Evolutionary conservation across 2,329 filamentous ascomycete genomes (phyloP), one percentile per base, ranked within the genome.

Genomic region (Tolypocladium tropicale): DNA sequence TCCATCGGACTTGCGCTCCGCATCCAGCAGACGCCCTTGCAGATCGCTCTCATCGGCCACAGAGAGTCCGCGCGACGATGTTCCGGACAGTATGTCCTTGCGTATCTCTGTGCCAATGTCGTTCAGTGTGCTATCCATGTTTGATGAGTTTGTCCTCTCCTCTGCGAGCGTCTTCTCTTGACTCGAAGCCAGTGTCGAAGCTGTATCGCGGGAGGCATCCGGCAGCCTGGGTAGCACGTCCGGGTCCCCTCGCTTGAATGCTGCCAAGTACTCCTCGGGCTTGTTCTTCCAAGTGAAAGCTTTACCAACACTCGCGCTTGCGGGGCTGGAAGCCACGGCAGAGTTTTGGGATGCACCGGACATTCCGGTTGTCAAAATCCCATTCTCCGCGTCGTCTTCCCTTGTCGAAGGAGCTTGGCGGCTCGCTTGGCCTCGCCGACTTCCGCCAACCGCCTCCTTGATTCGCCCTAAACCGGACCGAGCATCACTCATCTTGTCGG

Each of bases 381-480:
- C 58, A 9, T 65, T 67, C 36, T 79, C 76, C 25, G 68, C 62
- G 36, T 69, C 70, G n/a, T 83, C 82, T 55, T 86, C 82, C 61
- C 75, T 81, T 4, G 64, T 64, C 10, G 69, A 65, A 11, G 67
- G 59, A 4, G 82, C 84, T n/a, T 76, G 76, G 16, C 79, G 78
- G 60, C 70, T 77, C 51, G 66, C 64, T 58, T 86, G 81, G 2
- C 80, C 78, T 60, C 77, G 76, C n/a, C 77, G 67, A 12, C 73
- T 74, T 16, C 78, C 77, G 1, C 89, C 89, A 37, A 96, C 88
- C 3, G 85, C 90, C 66, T 93, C 90, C 66, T 92, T 92, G 68
- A 96, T 91, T 37, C 89, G 85, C 2, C 88, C 89, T 56, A 96
- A 79, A 0, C 91, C 90, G 56, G 87, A 90, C 51, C 88, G 85